Conservation (phyloP, 495 filamentous ascomycete species). For the Apiosordaria backusii region DNA sequence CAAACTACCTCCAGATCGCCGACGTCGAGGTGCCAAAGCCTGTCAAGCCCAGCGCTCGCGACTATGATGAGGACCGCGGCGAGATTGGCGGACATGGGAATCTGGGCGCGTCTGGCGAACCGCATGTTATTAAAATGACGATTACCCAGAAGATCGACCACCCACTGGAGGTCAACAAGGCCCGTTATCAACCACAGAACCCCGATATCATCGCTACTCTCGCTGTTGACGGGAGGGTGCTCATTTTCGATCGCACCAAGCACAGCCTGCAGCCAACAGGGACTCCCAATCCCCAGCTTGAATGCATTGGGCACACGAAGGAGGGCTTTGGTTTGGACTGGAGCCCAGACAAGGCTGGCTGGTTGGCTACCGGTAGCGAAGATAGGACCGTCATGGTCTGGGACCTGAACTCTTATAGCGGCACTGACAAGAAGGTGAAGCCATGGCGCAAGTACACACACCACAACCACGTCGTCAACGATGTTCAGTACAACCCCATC, state of each 20-base stretch:
- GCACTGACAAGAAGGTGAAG: slow-evolving; percentile 61
- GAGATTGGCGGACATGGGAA: slow-evolving; percentile 93
- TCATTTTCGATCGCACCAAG: slow-evolving; percentile 95
- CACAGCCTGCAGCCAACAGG: slow-evolving; percentile 71
- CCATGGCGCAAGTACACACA: slow-evolving; percentile 76
- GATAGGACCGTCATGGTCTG: slow-evolving; percentile 88
- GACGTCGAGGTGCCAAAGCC: slow-evolving; percentile 85
- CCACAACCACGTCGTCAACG: slow-evolving; percentile 88
- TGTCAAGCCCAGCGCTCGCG: slow-evolving; percentile 62
- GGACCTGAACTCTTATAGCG: slow-evolving; percentile 71
- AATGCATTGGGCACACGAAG: slow-evolving; percentile 75
- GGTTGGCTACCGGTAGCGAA: slow-evolving; percentile 83
- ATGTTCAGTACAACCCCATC: slow-evolving; percentile 89
- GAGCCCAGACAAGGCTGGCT: slow-evolving; percentile 79
- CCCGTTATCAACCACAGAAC: slow-evolving; percentile 95
- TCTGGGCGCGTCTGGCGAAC: slow-evolving; percentile 46
- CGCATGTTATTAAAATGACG: slow-evolving; percentile 71
- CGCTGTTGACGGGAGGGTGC: slow-evolving; percentile 77
- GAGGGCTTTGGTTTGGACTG: slow-evolving; percentile 96
- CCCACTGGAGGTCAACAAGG: slow-evolving; percentile 96
- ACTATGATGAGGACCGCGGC: slow-evolving; percentile 87
- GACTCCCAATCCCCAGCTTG: slow-evolving; percentile 73
- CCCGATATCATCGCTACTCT: slow-evolving; percentile 96
- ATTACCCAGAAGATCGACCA: slow-evolving; percentile 96
- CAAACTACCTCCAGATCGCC: slow-evolving; percentile 93